Conservation (phyloP, 1,284 basidiomycete species). For the Porodaedalea pini region DNA sequence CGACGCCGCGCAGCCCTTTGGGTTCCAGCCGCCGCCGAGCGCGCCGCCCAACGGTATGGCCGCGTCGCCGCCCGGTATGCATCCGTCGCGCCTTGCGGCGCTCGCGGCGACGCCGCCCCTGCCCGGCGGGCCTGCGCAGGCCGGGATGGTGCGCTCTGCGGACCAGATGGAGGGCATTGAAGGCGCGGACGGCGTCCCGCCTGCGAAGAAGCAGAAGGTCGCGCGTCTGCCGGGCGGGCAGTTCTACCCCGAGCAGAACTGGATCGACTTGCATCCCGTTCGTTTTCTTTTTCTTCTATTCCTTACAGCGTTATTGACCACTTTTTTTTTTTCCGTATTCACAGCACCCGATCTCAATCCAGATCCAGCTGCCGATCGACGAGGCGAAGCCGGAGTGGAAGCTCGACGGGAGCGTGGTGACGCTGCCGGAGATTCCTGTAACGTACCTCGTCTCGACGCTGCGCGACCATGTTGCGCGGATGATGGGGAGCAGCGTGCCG, state of each 20-base stretch:
- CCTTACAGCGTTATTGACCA: not conserved
- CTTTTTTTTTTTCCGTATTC: not conserved
- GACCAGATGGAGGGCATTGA: constrained; percentile 72
- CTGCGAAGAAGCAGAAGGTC: constrained; percentile 79
- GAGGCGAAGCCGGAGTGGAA: constrained; percentile 87
- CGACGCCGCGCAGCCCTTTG: constrained; percentile 71
- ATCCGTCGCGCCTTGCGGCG: constrained; percentile 42
- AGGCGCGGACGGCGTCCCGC: constrained; percentile 54
- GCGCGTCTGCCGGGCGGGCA: constrained; percentile 78
- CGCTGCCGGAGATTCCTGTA: constrained; percentile 77
- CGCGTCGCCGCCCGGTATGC: constrained; percentile 32
- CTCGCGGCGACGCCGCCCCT: constrained; percentile 26
- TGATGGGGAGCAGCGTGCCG: constrained; percentile 72
- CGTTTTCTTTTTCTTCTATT: constrained; percentile 28
- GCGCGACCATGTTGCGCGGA: constrained; percentile 78
- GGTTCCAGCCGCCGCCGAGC: constrained; percentile 62
- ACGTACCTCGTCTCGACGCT: constrained; percentile 81
- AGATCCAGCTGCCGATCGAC: constrained; percentile 78
- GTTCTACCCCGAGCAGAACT: constrained; percentile 80
- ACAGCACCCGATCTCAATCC: constrained; percentile 79
- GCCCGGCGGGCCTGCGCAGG: constrained; percentile 36
- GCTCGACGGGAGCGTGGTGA: constrained; percentile 75
- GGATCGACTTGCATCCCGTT: constrained; percentile 84
- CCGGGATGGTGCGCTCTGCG: constrained; percentile 67
- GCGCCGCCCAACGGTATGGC: constrained; percentile 31